Evolutionary conservation across 2,329 filamentous ascomycete genomes (phyloP), one percentile per base, ranked within the genome.

Genomic region (Phaeomoniella chlamydospora): DNA sequence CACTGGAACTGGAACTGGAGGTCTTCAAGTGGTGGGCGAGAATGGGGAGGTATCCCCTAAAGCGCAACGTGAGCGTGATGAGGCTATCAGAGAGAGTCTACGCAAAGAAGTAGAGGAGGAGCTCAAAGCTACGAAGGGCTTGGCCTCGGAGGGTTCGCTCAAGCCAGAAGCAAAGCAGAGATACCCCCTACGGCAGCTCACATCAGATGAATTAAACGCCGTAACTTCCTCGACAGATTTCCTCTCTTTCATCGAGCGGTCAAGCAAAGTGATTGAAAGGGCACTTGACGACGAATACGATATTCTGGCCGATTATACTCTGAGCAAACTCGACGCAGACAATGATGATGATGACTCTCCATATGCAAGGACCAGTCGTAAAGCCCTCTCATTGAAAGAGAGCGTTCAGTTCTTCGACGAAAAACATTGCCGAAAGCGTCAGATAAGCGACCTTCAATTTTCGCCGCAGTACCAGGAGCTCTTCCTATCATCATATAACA

Each of bases 221-320:
- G 86, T 96, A 16, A 90, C 85, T 15, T 81, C 81, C 37, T 94
- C 88, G 1, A 77, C 88, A 18, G 90, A 96, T 35, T 98, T 98
- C 53, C 70, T 90, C 41, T 85, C 93, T 48, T 98, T 98, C 52
- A 76, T 98, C 18, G 90, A 98, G 50, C 75, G 85, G 47, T 94
- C 88, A 15, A 93, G 85, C 38, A 98, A 96, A 59, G 87, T 98
- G 34, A 88, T 98, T 47, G 90, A 98, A 62, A 76, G 90, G 50
- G 88, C 90, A 4, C 64, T 98, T 44, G 90, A 96, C 50, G 80
- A 94, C 52, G 85, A 94, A 39, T 98, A 96, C 55, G 90, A 98
- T 55, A 84, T 98, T 41, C 67, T 98, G 41, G 86, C 85, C 39
- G 87, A 98, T 59, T 98, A 98, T 58, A 85, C 86, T 29, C 67